Evolutionary conservation across 2,329 filamentous ascomycete species (phyloP), one percentile per base, ranked within the genome.

Genomic region (Alternaria arbusti): DNA sequence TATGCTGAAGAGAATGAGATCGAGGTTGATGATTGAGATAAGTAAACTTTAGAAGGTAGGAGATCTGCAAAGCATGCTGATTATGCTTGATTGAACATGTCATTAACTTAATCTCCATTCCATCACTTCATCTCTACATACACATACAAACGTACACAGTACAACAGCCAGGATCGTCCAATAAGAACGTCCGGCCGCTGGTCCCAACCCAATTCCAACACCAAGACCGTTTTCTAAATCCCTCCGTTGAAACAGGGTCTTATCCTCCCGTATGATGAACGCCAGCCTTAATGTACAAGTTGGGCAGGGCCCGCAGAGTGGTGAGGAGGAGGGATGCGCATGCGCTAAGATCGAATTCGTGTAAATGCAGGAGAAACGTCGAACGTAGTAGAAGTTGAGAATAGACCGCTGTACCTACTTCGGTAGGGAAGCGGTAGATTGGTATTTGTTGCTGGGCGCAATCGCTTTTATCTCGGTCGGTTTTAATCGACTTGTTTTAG

Each of bases 271-370:
- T 36, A 40, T 52, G 36, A 62, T 44, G 55, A 61, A 64, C 67
- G 64, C 67, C 64, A 63, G 54, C 57, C 9, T 51, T 70, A 69
- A 67, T 64, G 64, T 69, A 70, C 68, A 70, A 28, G 49, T 8
- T 59, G 60, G 64, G 66, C 43, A 57, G 49, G 13, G 54, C 67
- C 58, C 59, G 54, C 57, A 65, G 68, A 70, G 67, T 65, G 67
- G 68, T 65, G 68, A 65, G 61, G 50, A 43, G 54, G 58, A 59
- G 43, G 49, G 23, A n/a, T n/a, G n/a, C n/a, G 7, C 36, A 49
- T 59, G 54, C 59, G 67, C 64, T 59, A 59, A 66, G 30, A 65
- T 60, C 36, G 61, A 59, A 52, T n/a, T 36, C 54, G 60, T 62
- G 54, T 54, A 57, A 61, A 68, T 67, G 65, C 59, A 57, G 62